Percentiles rank a stretch among this genome's conserved stretches.
phyloP scores from a whole-genome alignment of 139 green algal genomes.

The Micractinium sp. region DNA sequence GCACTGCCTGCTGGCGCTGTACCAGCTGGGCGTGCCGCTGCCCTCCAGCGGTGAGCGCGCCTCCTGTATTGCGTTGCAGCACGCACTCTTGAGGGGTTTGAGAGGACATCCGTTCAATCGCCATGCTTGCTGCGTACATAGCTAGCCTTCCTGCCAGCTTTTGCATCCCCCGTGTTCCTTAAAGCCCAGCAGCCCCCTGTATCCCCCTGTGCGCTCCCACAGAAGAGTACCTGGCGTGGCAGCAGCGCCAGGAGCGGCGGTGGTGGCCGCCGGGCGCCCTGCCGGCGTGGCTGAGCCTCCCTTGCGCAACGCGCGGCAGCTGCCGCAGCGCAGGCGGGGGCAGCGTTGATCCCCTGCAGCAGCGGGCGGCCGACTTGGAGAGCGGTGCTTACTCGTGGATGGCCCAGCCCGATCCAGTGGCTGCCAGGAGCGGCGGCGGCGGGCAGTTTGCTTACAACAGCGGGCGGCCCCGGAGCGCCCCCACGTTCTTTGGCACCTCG shows the following conservation, averaged over 20 bases:
- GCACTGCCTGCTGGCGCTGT: conserved; percentile 39
- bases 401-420: background rate
- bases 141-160: no score
- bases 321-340: background rate
- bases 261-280: background rate
- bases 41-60: conserved; percentile 29
- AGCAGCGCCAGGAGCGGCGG: background rate
- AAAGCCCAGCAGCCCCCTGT: no score
- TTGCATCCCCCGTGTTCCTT: no score
- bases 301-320: no score
- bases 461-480: no score
- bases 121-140: background rate
- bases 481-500: no score
- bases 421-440: no score
- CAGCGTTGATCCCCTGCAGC: background rate
- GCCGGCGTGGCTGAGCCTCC: background rate
- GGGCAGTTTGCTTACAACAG: no score
- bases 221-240: conserved; percentile 15
- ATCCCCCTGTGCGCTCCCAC: background rate
- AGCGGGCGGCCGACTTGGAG: background rate
- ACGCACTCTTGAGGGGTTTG: no score
- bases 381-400: conserved; percentile 6
- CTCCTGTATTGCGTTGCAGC: background rate
- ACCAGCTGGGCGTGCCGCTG: conserved; percentile 49
- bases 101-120: no score